These are phyloP conservation scores for Chrysanthemum lavandulifolium DNA, from an alignment of 129 eudicot genomes.

Conservation along the genomic window DNA sequence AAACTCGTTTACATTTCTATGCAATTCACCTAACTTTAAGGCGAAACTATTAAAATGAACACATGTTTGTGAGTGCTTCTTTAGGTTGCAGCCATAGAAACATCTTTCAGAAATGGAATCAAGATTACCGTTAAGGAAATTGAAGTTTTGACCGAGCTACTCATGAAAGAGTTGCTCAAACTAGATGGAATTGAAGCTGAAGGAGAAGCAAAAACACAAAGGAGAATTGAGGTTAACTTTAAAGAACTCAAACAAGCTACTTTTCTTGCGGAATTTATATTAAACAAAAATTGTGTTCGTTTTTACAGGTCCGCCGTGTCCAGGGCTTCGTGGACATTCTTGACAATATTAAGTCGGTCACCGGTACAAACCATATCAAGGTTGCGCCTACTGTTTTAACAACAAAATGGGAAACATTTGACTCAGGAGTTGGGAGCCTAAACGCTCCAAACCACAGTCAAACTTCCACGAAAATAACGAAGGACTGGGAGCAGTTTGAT, in stretches of 20 bases:
- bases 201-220: constrained; percentile 52
- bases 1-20: neutral
- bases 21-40: neutral
- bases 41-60: neutral
- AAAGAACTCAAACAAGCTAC: constrained; percentile 15
- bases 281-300: neutral
- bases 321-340: constrained; percentile 54
- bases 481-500: constrained; percentile 60
- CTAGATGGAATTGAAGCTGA: constrained; percentile 59
- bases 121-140: constrained; percentile 46
- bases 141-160: constrained; percentile 46
- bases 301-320: constrained; percentile 52
- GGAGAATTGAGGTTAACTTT: constrained; percentile 53
- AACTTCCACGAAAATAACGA: constrained; percentile 37
- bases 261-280: constrained; percentile 11
- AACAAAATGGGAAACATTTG: constrained; percentile 54
- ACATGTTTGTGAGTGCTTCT: constrained; percentile 7
- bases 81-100: constrained; percentile 48
- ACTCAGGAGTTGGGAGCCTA: constrained; percentile 48
- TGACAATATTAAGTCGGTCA: constrained; percentile 44
- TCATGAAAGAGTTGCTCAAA: constrained; percentile 60
- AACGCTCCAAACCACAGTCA: constrained; percentile 29
- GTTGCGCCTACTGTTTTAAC: constrained; percentile 29
- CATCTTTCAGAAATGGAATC: constrained; percentile 32
- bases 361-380: constrained; percentile 6